Conservation (phyloP, 768 basidiomycete species). For the Rhodotorula paludigena region DNA sequence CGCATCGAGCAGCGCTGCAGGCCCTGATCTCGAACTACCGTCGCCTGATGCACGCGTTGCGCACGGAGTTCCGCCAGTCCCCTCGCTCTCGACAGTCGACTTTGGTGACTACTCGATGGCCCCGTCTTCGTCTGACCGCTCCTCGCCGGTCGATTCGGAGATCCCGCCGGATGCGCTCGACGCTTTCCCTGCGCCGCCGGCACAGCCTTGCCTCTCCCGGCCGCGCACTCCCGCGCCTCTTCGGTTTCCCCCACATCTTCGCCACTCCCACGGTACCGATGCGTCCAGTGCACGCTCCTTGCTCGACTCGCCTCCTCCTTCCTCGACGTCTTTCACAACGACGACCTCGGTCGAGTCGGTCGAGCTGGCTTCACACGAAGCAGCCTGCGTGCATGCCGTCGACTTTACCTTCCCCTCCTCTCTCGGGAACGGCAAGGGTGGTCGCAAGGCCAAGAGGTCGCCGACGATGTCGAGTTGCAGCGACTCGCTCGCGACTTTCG, state of each 20-base stretch:
- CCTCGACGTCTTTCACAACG: no score
- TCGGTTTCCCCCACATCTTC: no score
- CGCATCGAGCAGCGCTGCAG: background rate
- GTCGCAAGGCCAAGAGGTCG: background rate
- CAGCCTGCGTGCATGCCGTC: background rate
- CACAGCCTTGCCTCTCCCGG: background rate
- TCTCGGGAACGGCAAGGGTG: no score
- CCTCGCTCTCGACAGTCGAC: background rate
- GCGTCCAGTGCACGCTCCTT: no score
- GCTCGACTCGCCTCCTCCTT: no score
- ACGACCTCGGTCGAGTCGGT: background rate
- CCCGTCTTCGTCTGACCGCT: background rate
- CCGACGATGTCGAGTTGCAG: background rate
- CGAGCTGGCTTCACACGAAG: background rate
- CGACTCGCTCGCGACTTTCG: background rate
- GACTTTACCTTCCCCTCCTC: background rate
- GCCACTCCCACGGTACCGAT: no score
- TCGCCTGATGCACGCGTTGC: no score
- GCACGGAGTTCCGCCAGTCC: background rate
- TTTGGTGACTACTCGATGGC: background rate
- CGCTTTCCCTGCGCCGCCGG: background rate
- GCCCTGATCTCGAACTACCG: no score
- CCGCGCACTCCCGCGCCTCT: no score
- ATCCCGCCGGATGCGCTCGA: slow-evolving; percentile 5
- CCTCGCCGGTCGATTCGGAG: background rate